Evolutionary conservation across 2,329 filamentous ascomycete species (phyloP).

Genomic region (Aspergillus fumigatiaffinis): DNA sequence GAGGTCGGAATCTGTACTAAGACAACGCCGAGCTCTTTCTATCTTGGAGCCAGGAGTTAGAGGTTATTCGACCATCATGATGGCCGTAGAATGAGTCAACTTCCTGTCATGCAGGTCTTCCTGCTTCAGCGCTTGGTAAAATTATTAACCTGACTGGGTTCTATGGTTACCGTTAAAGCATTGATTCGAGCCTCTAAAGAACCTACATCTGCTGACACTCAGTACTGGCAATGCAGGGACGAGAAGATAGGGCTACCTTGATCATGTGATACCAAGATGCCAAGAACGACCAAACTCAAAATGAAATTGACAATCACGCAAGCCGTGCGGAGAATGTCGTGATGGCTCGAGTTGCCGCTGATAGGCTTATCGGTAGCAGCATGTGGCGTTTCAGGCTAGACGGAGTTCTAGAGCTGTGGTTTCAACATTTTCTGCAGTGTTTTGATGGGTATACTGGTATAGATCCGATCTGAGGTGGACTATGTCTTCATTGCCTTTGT

Average conservation of each 20-base stretch:
- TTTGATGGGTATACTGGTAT: background rate
- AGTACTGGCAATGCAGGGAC: background rate
- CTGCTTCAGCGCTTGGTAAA: background rate
- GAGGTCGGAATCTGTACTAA: no score
- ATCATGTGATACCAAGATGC: constrained; percentile 1
- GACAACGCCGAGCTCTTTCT: no score
- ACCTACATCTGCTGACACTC: background rate
- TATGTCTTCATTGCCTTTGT: background rate
- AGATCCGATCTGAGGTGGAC: background rate
- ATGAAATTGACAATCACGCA: constrained; percentile 20
- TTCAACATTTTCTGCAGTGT: background rate
- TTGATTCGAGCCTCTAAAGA: background rate
- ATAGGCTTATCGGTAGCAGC: background rate
- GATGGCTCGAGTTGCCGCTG: constrained; percentile 9
- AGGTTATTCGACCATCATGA: background rate
- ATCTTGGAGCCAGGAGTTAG: no score
- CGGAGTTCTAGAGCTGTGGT: background rate
- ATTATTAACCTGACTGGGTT: background rate
- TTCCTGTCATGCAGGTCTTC: background rate
- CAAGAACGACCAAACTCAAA: background rate
- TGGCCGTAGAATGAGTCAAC: background rate
- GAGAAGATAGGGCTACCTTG: background rate
- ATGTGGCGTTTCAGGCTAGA: constrained; percentile 4
- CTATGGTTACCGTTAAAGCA: background rate
- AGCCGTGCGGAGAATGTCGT: constrained; percentile 21